phyloP scores from a whole-genome alignment of 495 filamentous ascomycete genomes.

The Apiosordaria backusii region DNA sequence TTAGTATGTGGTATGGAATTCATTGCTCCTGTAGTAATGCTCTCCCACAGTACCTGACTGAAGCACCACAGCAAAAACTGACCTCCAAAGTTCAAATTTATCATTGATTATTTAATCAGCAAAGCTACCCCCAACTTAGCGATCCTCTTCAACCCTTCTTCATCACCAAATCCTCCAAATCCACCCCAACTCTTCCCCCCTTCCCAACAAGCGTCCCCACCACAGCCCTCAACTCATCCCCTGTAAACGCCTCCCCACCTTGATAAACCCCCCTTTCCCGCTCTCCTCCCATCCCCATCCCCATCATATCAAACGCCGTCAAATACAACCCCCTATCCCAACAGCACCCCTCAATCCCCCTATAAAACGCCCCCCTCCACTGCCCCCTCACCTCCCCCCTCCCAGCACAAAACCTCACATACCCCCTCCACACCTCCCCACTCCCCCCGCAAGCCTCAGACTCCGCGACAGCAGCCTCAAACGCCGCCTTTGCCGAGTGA shows the following conservation, averaged over 20 bases:
- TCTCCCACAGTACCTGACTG: too few species aligned
- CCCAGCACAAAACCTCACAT: conserved; percentile 52
- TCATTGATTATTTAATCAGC: too few species aligned
- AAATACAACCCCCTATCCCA: conserved; percentile 71
- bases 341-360: conserved; percentile 67
- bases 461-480: conserved; percentile 61
- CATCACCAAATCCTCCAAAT: conserved; percentile 40
- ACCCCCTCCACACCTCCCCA: conserved; percentile 62
- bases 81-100: too few species aligned
- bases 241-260: too few species aligned
- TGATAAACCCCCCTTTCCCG: too few species aligned
- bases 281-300: conserved; percentile 21
- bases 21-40: too few species aligned
- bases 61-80: too few species aligned
- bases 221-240: conserved; percentile 53
- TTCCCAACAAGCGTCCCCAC: conserved; percentile 36
- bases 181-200: conserved; percentile 43
- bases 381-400: background rate
- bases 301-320: conserved; percentile 48
- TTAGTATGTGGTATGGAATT: too few species aligned
- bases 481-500: conserved; percentile 61
- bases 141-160: conserved; percentile 24
- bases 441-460: conserved; percentile 37
- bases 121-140: background rate
- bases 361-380: conserved; percentile 54